Percentiles rank a stretch among this genome's conserved stretches.
These are phyloP conservation scores for Akebia trifoliata DNA, from an alignment of 164 flowering plant species.

Conservation along the genomic window DNA sequence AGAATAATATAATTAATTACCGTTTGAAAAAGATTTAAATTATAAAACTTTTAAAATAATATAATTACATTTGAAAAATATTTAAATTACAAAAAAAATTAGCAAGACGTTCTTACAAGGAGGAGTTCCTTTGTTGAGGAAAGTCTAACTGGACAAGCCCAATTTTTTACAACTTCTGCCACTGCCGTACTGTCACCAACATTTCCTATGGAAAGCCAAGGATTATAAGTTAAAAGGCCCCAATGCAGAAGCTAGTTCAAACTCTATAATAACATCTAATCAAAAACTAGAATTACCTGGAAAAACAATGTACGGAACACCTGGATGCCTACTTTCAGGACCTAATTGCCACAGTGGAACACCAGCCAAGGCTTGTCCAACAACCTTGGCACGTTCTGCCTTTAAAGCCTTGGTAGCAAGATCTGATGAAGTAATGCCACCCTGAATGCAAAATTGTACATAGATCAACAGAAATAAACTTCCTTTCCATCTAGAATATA, in stretches of 20 bases:
- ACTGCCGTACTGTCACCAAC: slow-evolving; percentile 84
- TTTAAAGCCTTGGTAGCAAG: slow-evolving; percentile 90
- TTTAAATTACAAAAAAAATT: neutral
- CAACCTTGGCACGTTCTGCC: slow-evolving; percentile 74
- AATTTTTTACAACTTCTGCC: slow-evolving; percentile 76
- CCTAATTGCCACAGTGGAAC: slow-evolving; percentile 98
- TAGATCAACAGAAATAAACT: slow-evolving; percentile 2
- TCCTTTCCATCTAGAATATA: neutral
- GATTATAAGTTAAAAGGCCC: neutral
- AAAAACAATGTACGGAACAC: slow-evolving; percentile 93
- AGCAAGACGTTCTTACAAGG: slow-evolving; percentile 44
- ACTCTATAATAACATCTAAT: neutral
- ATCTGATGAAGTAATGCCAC: slow-evolving; percentile 99
- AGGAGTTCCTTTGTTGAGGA: slow-evolving; percentile 81
- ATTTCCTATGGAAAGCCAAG: slow-evolving; percentile 50
- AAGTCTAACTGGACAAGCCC: slow-evolving; percentile 63
- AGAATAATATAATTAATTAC: slow-evolving; percentile 21
- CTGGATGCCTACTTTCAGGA: slow-evolving; percentile 92
- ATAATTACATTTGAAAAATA: slow-evolving; percentile 12
- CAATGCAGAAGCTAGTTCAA: neutral
- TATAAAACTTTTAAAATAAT: slow-evolving; percentile 7
- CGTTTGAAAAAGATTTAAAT: slow-evolving; percentile 1
- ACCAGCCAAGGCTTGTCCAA: slow-evolving; percentile 97
- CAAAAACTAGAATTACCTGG: slow-evolving; percentile 55
- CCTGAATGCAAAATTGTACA: slow-evolving; percentile 36